A percentile compares a stretch with the other conserved stretches of the same genome.
phyloP scores from a whole-genome alignment of 2,329 filamentous ascomycete genomes.

The Epichloe sibirici region DNA sequence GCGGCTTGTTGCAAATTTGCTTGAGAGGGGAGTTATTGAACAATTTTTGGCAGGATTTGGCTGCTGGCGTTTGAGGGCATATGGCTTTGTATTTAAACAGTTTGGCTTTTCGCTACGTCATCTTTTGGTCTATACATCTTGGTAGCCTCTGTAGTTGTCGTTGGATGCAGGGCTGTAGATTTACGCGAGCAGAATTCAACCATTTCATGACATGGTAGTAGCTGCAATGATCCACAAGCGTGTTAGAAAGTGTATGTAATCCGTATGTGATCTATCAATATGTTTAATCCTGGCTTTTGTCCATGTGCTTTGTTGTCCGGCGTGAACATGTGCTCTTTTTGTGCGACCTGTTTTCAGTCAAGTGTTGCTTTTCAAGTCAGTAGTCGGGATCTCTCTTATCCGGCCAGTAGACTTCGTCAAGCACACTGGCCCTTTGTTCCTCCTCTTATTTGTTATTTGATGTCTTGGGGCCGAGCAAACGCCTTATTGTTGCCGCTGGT shows the following conservation, averaged over 20 bases:
- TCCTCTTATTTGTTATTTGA: not conserved
- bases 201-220: not conserved
- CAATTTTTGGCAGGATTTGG: constrained; percentile 17
- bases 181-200: not conserved
- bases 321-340: not conserved
- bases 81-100: constrained; percentile 17
- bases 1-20: constrained; percentile 13
- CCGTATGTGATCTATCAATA: not conserved
- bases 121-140: constrained; percentile 13
- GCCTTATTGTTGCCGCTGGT: not conserved
- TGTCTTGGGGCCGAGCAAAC: not conserved
- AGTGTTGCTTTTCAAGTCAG: not conserved
- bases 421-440: not conserved
- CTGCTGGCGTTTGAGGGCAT: constrained; percentile 23
- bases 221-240: not conserved
- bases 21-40: constrained; percentile 16
- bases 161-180: not conserved
- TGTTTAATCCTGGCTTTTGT: not conserved
- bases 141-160: not conserved
- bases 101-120: not conserved
- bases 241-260: no score
- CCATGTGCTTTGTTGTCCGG: not conserved
- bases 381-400: not conserved
- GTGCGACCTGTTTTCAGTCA: not conserved
- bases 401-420: not conserved